Base-by-base conservation (phyloP, 495 filamentous ascomycete species). In the Immersiella caudata region DNA sequence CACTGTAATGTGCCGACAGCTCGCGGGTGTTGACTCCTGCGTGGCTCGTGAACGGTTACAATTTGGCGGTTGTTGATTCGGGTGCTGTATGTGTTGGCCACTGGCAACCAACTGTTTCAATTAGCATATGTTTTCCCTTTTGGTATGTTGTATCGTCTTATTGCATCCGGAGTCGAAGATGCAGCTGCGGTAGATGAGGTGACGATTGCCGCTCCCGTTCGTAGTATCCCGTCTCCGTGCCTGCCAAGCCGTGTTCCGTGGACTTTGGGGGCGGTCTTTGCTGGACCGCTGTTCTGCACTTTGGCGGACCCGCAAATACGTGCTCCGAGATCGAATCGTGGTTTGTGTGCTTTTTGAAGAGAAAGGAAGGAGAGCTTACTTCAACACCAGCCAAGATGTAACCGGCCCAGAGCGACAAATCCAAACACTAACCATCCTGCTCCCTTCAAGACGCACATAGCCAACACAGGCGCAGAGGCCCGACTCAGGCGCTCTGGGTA, bases 401-500 rank as follows among this genome's bases (percentile, higher is more conserved):
- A 33, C 66, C 60, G 62, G 50, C 66, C n/a, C n/a, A 35, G 62
- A 24, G 65, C 24, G 29, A 49, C 29, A 3, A 22, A 54, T 14
- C 24, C 33, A 50, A 56, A 50, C 7, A 62, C 22, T 9, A 51
- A 40, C 62, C 62, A 26, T 27, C 36, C n/a, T 65, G 26, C 26
- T 52, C 16, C 25, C 29, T 59, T 63, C 40, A 12, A 14, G 5
- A 46, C 5, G 40, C 29, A 8, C 29, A 33, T 33, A 33, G 4
- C 9, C 40, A 46, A 46, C 40, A 14, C 40, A 46, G 40, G 11
- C 4, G 9, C 51, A 64, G 67, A 46, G 40, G 54, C 66, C 66
- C 58, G 62, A 55, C 70, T 71, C 74, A 88, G 72, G 83, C 85
- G 60, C 84, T 87, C 69, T 84, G 78, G 60, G 86, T 83, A 76